Base-by-base conservation (phyloP, 2,329 filamentous ascomycete species). In the Epichloe aotearoae region DNA sequence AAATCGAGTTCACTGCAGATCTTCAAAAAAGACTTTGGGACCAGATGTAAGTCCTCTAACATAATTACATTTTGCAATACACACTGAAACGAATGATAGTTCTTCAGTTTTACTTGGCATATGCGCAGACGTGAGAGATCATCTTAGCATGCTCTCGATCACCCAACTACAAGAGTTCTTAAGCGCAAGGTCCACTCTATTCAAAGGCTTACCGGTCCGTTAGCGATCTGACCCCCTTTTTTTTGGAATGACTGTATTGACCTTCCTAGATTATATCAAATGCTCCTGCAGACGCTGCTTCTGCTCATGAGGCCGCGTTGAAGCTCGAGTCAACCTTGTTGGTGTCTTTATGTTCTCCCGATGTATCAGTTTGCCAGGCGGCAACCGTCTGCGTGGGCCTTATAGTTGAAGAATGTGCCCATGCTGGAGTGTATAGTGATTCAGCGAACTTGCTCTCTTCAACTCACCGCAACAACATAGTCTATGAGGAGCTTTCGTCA, bases 351-450 rank as follows among this genome's bases (percentile, higher is more conserved):
- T 85, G 82, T 59, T 84, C 81, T 15, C 72, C 79, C 6, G 79
- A 83, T 52, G 75, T 85, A 37, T 79, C 83, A 45, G 78, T 74
- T 7, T 85, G 82, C 58, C 80, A 82, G 56, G 66, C 80, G 14
- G 80, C 83, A 8, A 83, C 79, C 1, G 74, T 73, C 14, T 82
- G 78, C 57, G 78, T 84, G 49, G 73, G 73, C 4, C 65, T 81
- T 1, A 78, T 82, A 53, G 73, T 82, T n/a, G 75, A 83, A 50
- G 80, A 84, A 59, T 79, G 75, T 55, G 67, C 69, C n/a, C 26
- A 39, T 40, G 69, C 82, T 17, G 73, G 80, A 53, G 70, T 71
- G 11, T 68, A 71, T 20, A 69, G 71, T 30, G 73, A 76, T 50
- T 66, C 73, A 3, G 64, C 69, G 15, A 80, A 80, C 55, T 66